Evolutionary conservation across 257 asterid genomes (phyloP).

Genomic region (Schizonepeta tenuifolia): DNA sequence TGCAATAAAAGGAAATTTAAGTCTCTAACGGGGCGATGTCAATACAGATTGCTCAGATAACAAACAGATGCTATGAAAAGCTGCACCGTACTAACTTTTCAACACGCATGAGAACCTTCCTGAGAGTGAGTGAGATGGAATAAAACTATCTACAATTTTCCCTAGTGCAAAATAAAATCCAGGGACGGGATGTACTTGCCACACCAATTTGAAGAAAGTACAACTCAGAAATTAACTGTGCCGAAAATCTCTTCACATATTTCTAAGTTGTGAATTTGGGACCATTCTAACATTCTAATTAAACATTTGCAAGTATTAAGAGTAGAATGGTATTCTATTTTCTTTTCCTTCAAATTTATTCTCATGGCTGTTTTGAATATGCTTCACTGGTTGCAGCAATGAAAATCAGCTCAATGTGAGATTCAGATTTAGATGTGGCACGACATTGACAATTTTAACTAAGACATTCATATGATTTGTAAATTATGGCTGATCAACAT

Average conservation of each 20-base stretch:
- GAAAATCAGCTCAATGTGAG: neutral
- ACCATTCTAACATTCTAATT: neutral
- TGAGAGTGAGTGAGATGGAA: neutral
- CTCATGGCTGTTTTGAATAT: neutral
- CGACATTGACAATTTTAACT: slow-evolving; percentile 9
- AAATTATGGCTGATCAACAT: neutral
- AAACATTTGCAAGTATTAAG: neutral
- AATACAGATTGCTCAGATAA: slow-evolving; percentile 9
- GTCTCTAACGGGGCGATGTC: neutral
- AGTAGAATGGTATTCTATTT: slow-evolving; percentile 5
- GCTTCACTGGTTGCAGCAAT: neutral
- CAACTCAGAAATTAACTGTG: neutral
- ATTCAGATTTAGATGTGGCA: slow-evolving; percentile 13
- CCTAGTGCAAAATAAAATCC: slow-evolving; percentile 13
- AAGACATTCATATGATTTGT: neutral
- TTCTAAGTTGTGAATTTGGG: neutral
- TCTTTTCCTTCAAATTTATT: slow-evolving; percentile 1
- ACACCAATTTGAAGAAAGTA: slow-evolving; percentile 16
- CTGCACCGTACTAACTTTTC: neutral
- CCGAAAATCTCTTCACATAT: neutral
- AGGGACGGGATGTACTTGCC: neutral
- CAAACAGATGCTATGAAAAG: slow-evolving; percentile 6
- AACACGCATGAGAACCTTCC: slow-evolving; percentile 4
- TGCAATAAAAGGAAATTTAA: slow-evolving; percentile 20
- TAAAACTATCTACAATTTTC: neutral